Conservation (phyloP, 225 moss, liverwort and hornwort species). For the Asterella californica region DNA sequence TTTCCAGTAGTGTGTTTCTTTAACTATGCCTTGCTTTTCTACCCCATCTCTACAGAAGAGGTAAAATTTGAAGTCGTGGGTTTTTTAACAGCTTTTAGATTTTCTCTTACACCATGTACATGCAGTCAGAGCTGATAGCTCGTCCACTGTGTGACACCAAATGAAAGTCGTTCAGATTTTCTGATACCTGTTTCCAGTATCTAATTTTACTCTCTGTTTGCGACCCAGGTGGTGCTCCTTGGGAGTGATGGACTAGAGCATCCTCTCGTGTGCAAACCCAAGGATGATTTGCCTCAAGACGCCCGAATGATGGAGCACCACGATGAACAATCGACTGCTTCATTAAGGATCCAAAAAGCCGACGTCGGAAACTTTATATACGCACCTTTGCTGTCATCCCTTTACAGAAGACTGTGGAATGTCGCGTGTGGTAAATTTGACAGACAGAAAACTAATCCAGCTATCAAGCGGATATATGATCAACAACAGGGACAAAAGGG, state of each 20-base stretch:
- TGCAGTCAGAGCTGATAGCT: no score
- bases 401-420: conserved; percentile 94
- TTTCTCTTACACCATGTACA: no score
- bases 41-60: no score
- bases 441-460: conserved; percentile 83
- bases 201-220: neutral
- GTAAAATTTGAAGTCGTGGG: no score
- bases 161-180: neutral
- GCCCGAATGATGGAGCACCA: conserved; percentile 99
- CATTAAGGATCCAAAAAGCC: conserved; percentile 92
- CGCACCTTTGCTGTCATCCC: conserved; percentile 98
- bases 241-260: conserved; percentile 92
- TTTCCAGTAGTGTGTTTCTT: no score
- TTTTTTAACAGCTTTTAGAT: no score
- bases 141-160: no score
- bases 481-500: conserved; percentile 72
- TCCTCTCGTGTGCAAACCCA: conserved; percentile 95
- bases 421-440: conserved; percentile 83
- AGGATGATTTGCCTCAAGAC: conserved; percentile 96
- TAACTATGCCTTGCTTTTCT: no score
- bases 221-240: conserved; percentile 71
- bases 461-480: conserved; percentile 84
- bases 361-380: conserved; percentile 85
- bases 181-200: neutral
- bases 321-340: conserved; percentile 95